Evolutionary conservation across 2,329 filamentous ascomycete species (phyloP).

Genomic region (Beauveria rudraprayagi): DNA sequence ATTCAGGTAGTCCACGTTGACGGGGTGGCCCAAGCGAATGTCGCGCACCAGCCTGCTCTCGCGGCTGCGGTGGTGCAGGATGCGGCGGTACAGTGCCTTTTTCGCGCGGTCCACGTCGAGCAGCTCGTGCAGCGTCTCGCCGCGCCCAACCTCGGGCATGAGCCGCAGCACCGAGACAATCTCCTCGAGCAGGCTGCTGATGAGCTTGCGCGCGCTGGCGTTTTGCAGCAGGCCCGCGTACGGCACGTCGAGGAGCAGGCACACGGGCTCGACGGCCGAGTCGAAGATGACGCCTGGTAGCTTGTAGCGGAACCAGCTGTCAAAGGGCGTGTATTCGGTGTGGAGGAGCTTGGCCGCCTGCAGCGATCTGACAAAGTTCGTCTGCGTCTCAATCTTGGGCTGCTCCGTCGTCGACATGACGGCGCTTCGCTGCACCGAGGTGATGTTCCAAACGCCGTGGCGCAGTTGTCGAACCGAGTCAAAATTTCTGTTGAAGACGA

Average conservation of each 20-base stretch:
- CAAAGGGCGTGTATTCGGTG: conserved; percentile 22
- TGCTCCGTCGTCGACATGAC: conserved; percentile 12
- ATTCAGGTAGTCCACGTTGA: conserved; percentile 79
- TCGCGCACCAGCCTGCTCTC: conserved; percentile 60
- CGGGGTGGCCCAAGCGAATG: conserved; percentile 51
- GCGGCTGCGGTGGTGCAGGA: conserved; percentile 37
- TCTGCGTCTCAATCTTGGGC: conserved; percentile 15
- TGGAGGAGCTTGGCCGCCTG: conserved; percentile 8
- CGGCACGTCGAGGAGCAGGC: conserved; percentile 66
- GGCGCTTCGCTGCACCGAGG: conserved; percentile 14
- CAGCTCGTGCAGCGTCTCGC: conserved; percentile 46
- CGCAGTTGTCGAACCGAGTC: conserved; percentile 32
- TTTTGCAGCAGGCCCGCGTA: conserved; percentile 68
- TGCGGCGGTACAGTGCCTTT: conserved; percentile 41
- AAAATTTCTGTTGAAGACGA: conserved; percentile 33
- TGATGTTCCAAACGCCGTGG: conserved; percentile 24
- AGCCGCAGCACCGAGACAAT: conserved; percentile 61
- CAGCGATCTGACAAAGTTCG: conserved; percentile 17
- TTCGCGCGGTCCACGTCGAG: conserved; percentile 54
- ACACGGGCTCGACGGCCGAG: conserved; percentile 72
- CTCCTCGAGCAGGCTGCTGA: conserved; percentile 66
- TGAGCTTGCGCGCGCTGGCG: conserved; percentile 53
- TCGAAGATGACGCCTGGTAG: conserved; percentile 71
- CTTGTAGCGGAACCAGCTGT: conserved; percentile 62
- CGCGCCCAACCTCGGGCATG: conserved; percentile 64